phyloP scores from a whole-genome alignment of 768 basidiomycete species.

The Cytidiella melzeri region DNA sequence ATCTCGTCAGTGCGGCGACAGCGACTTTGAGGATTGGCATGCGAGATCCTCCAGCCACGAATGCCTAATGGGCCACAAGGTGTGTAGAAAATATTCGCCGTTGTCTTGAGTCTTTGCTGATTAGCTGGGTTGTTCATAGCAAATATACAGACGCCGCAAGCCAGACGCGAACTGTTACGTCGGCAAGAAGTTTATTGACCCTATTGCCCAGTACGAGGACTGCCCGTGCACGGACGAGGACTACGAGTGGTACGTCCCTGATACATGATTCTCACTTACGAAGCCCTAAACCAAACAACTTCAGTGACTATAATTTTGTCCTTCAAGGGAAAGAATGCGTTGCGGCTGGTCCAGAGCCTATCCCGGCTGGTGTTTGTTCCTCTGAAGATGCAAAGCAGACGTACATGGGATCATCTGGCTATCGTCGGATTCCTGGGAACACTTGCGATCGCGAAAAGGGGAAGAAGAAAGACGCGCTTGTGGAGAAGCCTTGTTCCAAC shows the following conservation, averaged over 20 bases:
- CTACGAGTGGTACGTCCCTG: slow-evolving; percentile 78
- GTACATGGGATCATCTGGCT: slow-evolving; percentile 89
- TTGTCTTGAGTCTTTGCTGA: no score
- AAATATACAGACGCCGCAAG: slow-evolving; percentile 91
- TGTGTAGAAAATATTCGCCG: slow-evolving; percentile 26
- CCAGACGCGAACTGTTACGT: slow-evolving; percentile 82
- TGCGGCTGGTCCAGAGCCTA: slow-evolving; percentile 81
- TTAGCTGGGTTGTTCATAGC: slow-evolving; percentile 37
- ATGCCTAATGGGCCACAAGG: slow-evolving; percentile 95
- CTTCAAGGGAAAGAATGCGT: slow-evolving; percentile 71
- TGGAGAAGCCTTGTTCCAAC: slow-evolving; percentile 72
- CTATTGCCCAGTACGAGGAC: slow-evolving; percentile 72
- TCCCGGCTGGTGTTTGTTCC: slow-evolving; percentile 68
- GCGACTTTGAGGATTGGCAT: slow-evolving; percentile 87
- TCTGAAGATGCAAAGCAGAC: slow-evolving; percentile 40
- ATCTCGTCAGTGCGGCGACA: slow-evolving; percentile 56
- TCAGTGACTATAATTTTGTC: slow-evolving; percentile 86
- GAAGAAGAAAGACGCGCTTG: slow-evolving; percentile 56
- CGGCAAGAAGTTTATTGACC: slow-evolving; percentile 84
- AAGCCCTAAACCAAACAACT: no score
- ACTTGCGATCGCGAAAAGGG: slow-evolving; percentile 64
- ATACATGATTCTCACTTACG: no score
- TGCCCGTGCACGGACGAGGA: slow-evolving; percentile 85
- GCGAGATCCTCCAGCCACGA: slow-evolving; percentile 60
- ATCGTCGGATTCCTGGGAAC: slow-evolving; percentile 87